phyloP scores from a whole-genome alignment of 2,329 filamentous ascomycete species.

The Lachnellula occidentalis region DNA sequence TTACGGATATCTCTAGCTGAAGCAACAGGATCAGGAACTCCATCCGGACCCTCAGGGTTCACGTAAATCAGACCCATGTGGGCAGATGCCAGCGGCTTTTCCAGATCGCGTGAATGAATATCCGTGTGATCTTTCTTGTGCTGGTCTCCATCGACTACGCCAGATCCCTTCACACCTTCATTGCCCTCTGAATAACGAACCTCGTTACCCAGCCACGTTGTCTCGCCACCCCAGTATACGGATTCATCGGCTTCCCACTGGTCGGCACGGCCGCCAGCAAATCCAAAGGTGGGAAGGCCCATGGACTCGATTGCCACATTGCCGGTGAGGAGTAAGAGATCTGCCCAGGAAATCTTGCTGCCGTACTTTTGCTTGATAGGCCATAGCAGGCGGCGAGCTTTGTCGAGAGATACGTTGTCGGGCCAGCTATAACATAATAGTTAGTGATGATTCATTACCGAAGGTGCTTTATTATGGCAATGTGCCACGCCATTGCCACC shows the following conservation, averaged over 20 bases:
- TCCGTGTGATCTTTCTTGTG: constrained; percentile 33
- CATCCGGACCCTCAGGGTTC: constrained; percentile 55
- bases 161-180: not conserved
- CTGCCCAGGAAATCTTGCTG: constrained; percentile 57
- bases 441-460: no score
- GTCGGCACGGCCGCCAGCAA: constrained; percentile 52
- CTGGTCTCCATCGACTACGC: not conserved
- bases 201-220: constrained; percentile 31
- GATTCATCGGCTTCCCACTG: constrained; percentile 56
- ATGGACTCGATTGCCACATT: constrained; percentile 57
- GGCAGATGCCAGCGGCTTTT: constrained; percentile 47
- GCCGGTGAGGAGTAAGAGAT: constrained; percentile 51
- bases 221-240: constrained; percentile 56
- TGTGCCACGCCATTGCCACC: no score
- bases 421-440: constrained; percentile 39
- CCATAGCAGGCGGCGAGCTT: constrained; percentile 55
- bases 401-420: constrained; percentile 55
- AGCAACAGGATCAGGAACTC: constrained; percentile 49
- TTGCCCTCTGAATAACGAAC: constrained; percentile 41
- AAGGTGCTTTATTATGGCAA: no score
- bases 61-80: constrained; percentile 61
- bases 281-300: constrained; percentile 52
- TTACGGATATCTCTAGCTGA: constrained; percentile 50
- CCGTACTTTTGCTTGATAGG: constrained; percentile 61
- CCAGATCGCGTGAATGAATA: constrained; percentile 28